Evolutionary conservation across 768 basidiomycete genomes (phyloP).

Genomic region (Russula ochroleuca): DNA sequence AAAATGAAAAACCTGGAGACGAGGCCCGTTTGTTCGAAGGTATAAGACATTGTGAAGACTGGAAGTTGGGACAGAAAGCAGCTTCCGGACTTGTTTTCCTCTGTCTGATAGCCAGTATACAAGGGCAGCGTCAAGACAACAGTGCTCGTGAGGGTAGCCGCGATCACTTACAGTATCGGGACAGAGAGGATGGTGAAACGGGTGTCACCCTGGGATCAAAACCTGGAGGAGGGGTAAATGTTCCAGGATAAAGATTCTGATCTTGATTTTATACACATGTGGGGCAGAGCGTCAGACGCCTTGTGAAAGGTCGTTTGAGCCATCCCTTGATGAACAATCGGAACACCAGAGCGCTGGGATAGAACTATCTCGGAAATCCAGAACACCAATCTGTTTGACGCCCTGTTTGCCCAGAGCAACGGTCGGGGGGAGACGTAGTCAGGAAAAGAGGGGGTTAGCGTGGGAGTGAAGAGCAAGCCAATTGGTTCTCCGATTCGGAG

Average conservation of each 20-base stretch:
- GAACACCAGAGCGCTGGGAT: not conserved
- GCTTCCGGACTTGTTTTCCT: not conserved
- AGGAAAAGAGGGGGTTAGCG: not conserved
- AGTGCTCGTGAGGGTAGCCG: not conserved
- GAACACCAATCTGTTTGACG: not conserved
- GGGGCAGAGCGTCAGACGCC: not conserved
- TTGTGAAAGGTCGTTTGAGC: not conserved
- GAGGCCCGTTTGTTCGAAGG: not conserved
- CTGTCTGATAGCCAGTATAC: not conserved
- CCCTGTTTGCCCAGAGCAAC: not conserved
- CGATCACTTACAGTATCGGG: not conserved
- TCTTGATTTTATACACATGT: slow-evolving; percentile 15
- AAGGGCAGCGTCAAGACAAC: not conserved
- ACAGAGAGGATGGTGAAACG: not conserved
- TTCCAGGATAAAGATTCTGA: slow-evolving; percentile 3
- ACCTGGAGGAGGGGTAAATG: not conserved
- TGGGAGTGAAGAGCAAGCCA: not conserved
- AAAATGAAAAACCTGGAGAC: slow-evolving; percentile 7
- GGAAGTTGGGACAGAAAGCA: no score
- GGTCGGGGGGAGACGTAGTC: slow-evolving; percentile 4
- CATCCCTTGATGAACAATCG: slow-evolving; percentile 8
- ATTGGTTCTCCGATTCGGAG: not conserved
- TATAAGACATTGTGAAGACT: slow-evolving; percentile 2
- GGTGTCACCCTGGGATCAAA: not conserved
- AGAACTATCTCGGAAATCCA: not conserved